phyloP scores from a whole-genome alignment of 495 filamentous ascomycete species.

The Pseudoneurospora amorphoporcata region DNA sequence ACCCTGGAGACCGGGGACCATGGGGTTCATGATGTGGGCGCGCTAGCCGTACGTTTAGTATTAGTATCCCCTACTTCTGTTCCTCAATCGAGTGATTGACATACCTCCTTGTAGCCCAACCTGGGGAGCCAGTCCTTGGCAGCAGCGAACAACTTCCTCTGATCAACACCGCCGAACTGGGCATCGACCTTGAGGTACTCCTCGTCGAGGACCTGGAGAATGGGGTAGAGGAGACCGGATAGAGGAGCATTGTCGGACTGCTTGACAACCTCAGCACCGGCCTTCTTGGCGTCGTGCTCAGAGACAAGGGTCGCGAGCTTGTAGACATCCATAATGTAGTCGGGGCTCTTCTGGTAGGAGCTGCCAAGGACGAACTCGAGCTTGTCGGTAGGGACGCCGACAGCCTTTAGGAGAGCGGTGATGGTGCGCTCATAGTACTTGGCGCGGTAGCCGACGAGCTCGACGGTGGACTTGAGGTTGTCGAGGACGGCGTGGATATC shows the following conservation, averaged over 20 bases:
- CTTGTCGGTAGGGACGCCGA: slow-evolving; percentile 65
- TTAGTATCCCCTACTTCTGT: neutral
- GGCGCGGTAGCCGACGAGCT: slow-evolving; percentile 70
- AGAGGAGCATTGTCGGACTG: slow-evolving; percentile 67
- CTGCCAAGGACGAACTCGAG: slow-evolving; percentile 78
- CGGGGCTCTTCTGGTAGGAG: slow-evolving; percentile 62
- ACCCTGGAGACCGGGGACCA: slow-evolving; percentile 81
- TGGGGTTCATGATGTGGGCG: slow-evolving; percentile 82
- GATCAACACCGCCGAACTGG: slow-evolving; percentile 73
- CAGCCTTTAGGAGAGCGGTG: slow-evolving; percentile 53
- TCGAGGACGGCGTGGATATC: slow-evolving; percentile 75
- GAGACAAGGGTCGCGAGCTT: slow-evolving; percentile 42
- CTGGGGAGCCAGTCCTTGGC: slow-evolving; percentile 67
- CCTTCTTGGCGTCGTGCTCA: slow-evolving; percentile 68
- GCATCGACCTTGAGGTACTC: slow-evolving; percentile 77
- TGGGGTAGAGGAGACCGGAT: slow-evolving; percentile 73
- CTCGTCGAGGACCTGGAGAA: slow-evolving; percentile 88
- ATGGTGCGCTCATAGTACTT: slow-evolving; percentile 63
- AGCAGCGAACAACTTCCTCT: slow-evolving; percentile 80
- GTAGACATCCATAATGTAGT: slow-evolving; percentile 72
- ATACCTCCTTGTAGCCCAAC: slow-evolving; percentile 53
- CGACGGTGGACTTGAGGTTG: slow-evolving; percentile 75
- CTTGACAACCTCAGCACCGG: slow-evolving; percentile 89
- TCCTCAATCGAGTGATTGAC: slow-evolving; percentile 6
- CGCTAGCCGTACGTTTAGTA: slow-evolving; percentile 35